Base-by-base conservation (phyloP, 2,329 filamentous ascomycete species). In the Metarhizium sp. region DNA sequence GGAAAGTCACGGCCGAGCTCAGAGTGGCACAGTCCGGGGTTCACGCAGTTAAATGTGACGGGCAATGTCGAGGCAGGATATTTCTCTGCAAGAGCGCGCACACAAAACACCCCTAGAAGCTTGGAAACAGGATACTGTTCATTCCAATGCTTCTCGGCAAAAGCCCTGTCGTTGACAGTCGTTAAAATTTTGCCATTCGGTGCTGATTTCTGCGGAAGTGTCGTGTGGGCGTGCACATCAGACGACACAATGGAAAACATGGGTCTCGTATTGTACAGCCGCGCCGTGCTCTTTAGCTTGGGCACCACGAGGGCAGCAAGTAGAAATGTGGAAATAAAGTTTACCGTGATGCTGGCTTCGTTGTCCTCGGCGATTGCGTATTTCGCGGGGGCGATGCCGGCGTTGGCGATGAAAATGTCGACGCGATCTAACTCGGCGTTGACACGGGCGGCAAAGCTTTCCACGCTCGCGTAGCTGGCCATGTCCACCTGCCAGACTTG, bases 401-500 rank as follows among this genome's bases (percentile, higher is more conserved):
- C 70, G 45, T 73, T 80, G 52, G 69, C 66, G 29, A 78, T 60
- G 40, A 74, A 65, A 30, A 71, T 69, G 59, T 80, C 76, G 2
- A 80, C 57, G 6, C 73, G 70, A 1, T 68, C 58, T 14, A 78
- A 65, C n/a, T 69, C 62, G 4, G 50, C 57, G 8, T 68, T 60
- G 2, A 70, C 62, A 2, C 70, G 68, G 1, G 53, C 61, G 3
- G 68, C 72, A 57, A 84, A 81, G 1, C 63, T 65, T 52, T 68
- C 64, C 42, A 81, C 71, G 36, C 72, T 77, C 3, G 71, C 70
- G 59, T 77, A 78, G 52, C 68, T 73, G 14, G 60, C 62, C 59
- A 81, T 70, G 60, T 82, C 78, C 4, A 82, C 60, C 11, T 68
- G 54, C 78, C 78, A 82, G 13, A 80, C 76, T 47, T 79, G 68